phyloP scores from a whole-genome alignment of 768 basidiomycete genomes.

The Thelephora aurantiotincta region DNA sequence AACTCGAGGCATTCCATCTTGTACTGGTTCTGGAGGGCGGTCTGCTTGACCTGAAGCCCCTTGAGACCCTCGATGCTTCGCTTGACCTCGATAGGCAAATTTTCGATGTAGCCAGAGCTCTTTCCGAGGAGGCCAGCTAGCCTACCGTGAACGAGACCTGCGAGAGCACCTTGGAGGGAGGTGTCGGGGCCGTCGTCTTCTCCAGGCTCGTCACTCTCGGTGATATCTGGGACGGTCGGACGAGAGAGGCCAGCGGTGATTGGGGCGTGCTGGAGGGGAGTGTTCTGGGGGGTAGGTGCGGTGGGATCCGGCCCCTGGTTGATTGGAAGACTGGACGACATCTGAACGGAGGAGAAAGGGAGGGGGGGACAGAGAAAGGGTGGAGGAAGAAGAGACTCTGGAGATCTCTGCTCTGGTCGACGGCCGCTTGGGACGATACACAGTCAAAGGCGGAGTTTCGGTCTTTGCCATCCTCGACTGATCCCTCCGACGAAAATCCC shows the following conservation, averaged over 20 bases:
- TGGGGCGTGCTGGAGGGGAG: conserved; percentile 71
- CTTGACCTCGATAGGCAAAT: conserved; percentile 68
- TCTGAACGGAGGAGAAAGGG: conserved; percentile 17
- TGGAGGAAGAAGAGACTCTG: conserved; percentile 12
- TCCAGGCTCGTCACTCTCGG: conserved; percentile 65
- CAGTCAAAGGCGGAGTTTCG: conserved; percentile 22
- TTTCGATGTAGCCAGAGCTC: conserved; percentile 92
- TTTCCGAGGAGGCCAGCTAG: conserved; percentile 77
- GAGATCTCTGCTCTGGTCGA: background rate
- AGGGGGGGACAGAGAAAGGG: conserved; percentile 6
- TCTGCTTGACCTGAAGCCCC: conserved; percentile 86
- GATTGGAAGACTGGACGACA: conserved; percentile 64
- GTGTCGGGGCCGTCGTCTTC: conserved; percentile 32
- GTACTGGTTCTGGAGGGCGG: conserved; percentile 84
- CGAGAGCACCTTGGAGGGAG: conserved; percentile 47
- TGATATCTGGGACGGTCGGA: conserved; percentile 80
- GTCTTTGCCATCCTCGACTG: conserved; percentile 12
- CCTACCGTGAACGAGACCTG: conserved; percentile 80
- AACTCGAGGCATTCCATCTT: conserved; percentile 91
- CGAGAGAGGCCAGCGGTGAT: conserved; percentile 69
- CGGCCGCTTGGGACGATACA: conserved; percentile 7
- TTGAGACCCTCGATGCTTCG: conserved; percentile 83
- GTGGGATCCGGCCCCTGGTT: conserved; percentile 35
- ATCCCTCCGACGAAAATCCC: too few relatives aligned
- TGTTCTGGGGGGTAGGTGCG: conserved; percentile 93